Evolutionary conservation across 495 filamentous ascomycete genomes (phyloP).

Genomic region (Annulohypoxylon bovei): DNA sequence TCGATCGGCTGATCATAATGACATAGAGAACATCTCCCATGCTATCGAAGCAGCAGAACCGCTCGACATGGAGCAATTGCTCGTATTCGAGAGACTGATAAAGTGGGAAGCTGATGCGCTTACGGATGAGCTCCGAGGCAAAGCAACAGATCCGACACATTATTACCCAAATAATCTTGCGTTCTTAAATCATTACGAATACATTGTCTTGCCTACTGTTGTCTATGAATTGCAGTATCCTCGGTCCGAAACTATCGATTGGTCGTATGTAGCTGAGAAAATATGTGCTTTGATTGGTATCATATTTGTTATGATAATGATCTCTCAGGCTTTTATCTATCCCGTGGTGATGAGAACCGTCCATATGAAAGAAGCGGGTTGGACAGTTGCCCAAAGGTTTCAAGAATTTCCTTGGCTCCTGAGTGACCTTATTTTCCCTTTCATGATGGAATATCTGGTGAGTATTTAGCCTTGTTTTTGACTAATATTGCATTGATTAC

Average conservation of each 20-base stretch:
- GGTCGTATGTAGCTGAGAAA: constrained; percentile 78
- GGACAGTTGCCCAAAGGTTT: constrained; percentile 67
- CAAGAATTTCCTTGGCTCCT: constrained; percentile 74
- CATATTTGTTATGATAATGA: constrained; percentile 69
- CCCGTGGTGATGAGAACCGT: constrained; percentile 73
- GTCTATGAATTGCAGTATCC: constrained; percentile 84
- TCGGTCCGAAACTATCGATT: constrained; percentile 71
- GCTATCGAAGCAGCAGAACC: constrained; percentile 65
- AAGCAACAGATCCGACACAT: constrained; percentile 52
- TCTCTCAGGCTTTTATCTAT: constrained; percentile 68
- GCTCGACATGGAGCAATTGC: constrained; percentile 67
- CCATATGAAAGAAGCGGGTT: constrained; percentile 68
- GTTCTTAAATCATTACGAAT: constrained; percentile 72
- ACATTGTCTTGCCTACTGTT: constrained; percentile 74
- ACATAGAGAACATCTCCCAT: constrained; percentile 63
- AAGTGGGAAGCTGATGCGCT: constrained; percentile 71
- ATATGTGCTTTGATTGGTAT: constrained; percentile 72
- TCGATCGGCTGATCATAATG: constrained; percentile 49
- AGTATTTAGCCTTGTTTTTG: constrained; percentile 4
- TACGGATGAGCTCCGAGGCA: constrained; percentile 69
- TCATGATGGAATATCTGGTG: constrained; percentile 78
- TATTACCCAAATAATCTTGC: constrained; percentile 76
- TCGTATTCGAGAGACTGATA: constrained; percentile 66
- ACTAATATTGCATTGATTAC: neutral
- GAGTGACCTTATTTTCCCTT: constrained; percentile 75